Conservation (phyloP, 148 eudicot genomes). For the Rhododendron griersonianum region DNA sequence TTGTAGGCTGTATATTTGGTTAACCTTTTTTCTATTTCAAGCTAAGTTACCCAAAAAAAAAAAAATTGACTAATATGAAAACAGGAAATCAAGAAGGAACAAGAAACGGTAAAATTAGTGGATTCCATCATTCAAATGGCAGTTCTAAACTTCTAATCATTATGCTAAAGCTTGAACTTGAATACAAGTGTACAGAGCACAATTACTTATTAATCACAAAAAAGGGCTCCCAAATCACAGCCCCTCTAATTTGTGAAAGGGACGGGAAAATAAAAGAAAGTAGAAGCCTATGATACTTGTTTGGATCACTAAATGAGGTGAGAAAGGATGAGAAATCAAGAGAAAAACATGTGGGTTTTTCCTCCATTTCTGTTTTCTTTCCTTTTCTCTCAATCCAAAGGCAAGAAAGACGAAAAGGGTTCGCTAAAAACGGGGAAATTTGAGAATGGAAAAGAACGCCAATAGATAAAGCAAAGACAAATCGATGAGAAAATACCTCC, state of each 20-base stretch:
- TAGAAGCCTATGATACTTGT: neutral
- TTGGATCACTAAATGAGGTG: neutral
- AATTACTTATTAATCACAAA: neutral
- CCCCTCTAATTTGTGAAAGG: neutral
- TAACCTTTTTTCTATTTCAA: too few species aligned
- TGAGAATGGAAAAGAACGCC: neutral
- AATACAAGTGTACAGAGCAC: neutral
- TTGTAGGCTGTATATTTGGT: too few species aligned
- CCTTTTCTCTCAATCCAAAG: neutral
- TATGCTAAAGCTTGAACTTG: neutral
- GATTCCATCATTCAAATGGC: neutral
- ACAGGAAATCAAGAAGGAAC: conserved; percentile 5
- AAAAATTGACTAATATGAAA: neutral
- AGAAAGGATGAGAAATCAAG: neutral
- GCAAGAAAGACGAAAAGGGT: conserved; percentile 3
- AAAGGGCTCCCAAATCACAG: neutral
- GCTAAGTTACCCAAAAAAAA: too few species aligned
- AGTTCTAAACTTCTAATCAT: neutral
- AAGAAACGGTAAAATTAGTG: neutral
- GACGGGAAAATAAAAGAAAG: neutral
- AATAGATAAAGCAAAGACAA: neutral
- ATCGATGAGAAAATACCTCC: conserved; percentile 30
- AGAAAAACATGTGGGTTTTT: neutral
- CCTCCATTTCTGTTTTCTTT: neutral
- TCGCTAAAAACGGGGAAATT: neutral